These are phyloP conservation scores for Ceratobasidium sp. DNA, from an alignment of 1,284 basidiomycete species.

Conservation along the genomic window DNA sequence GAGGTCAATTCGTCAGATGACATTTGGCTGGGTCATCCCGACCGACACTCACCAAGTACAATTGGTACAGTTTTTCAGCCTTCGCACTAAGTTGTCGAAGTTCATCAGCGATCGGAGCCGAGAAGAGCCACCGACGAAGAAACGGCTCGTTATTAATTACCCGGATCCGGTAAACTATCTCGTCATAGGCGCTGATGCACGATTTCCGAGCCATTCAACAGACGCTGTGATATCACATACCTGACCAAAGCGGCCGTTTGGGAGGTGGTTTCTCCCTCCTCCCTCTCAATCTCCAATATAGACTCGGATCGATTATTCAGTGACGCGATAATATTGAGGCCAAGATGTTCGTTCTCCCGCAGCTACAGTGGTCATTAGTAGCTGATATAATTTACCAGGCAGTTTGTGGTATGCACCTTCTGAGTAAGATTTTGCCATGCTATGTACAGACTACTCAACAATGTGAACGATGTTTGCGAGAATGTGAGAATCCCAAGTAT, in stretches of 20 bases:
- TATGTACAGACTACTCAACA: slow-evolving; percentile 34
- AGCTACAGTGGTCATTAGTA: too few relatives aligned
- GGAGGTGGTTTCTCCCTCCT: slow-evolving; percentile 36
- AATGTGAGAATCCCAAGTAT: slow-evolving; percentile 34
- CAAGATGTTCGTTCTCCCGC: slow-evolving; percentile 21
- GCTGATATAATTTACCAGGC: background rate
- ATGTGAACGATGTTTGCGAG: slow-evolving; percentile 36
- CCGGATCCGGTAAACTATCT: slow-evolving; percentile 25
- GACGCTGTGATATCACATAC: background rate
- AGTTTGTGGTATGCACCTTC: slow-evolving; percentile 1
- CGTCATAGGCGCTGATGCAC: slow-evolving; percentile 24
- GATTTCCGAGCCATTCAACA: background rate
- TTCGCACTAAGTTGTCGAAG: slow-evolving; percentile 22
- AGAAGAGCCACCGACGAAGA: slow-evolving; percentile 21
- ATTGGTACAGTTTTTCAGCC: slow-evolving; percentile 29
- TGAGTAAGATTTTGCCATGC: slow-evolving; percentile 36
- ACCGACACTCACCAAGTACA: slow-evolving; percentile 25
- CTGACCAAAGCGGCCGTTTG: slow-evolving; percentile 31
- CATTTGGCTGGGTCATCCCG: too few relatives aligned
- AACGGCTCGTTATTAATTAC: slow-evolving; percentile 35
- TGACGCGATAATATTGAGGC: slow-evolving; percentile 28
- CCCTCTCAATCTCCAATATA: slow-evolving; percentile 35
- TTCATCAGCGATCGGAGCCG: slow-evolving; percentile 10
- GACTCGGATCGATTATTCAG: slow-evolving; percentile 35
- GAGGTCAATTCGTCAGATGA: too few relatives aligned